Evolutionary conservation across 805 yeast species (phyloP), one percentile per base, ranked within the genome.

Genomic region (Maudiozyma bulderi): DNA sequence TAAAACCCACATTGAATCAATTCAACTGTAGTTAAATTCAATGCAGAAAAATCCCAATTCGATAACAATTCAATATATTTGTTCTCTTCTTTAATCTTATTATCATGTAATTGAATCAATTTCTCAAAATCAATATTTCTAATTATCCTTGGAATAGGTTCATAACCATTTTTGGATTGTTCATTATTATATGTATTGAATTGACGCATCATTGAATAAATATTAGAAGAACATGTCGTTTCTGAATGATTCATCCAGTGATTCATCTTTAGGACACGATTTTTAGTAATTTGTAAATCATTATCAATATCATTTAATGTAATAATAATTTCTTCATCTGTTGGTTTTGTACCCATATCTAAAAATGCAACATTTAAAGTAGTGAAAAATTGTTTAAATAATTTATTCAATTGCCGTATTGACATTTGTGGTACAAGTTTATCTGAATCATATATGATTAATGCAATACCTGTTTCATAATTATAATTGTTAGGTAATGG

Each of bases 11-110:
- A 59, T 52, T 58, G 57, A 15, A 65, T 54, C 37, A 65, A 52
- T 50, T 64, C 64, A 10, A 47, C 47, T 2, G 59, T 54, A 3
- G 57, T 50, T 30, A 64, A 45, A n/a, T 56, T 49, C 43, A 55
- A 57, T 26, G 67, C 65, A 39, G 60, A 55, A 49, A 65, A 65
- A 13, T 55, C 51, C 69, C 69, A 65, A 15, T 58, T 54, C 6
- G 53, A 46, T 13, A 64, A 47, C 10, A 53, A 39, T 8, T 53
- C 41, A 47, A 60, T 48, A 45, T 58, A 60, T 47, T 50, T 42
- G n/a, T 47, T 42, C 35, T 47, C 50, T 43, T 14, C 15, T 8
- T 47, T 43, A 1, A 15, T 10, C 11, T 40, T 20, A 28, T 7
- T 20, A 11, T 39, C 28, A 5, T 5, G 38, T 20, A 45, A 44